Conservation (phyloP, 108 stramenopile genomes). For the Cylindrotheca closterium region DNA sequence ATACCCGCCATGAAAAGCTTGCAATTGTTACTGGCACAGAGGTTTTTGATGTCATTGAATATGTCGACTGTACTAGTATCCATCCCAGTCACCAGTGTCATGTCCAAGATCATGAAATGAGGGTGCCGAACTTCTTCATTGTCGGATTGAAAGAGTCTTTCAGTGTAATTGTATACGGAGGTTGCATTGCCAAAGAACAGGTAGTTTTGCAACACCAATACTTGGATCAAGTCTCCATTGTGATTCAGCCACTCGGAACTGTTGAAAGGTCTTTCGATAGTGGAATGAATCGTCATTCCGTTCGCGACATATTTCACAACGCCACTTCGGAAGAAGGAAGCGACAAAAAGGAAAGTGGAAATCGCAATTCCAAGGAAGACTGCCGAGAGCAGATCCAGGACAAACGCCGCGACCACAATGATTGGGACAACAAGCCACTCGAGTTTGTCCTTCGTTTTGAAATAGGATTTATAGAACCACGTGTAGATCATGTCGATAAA, state of each 20-base stretch:
- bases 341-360: slow-evolving; percentile 73
- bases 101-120: slow-evolving; percentile 58
- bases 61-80: slow-evolving; percentile 71
- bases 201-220: slow-evolving; percentile 63
- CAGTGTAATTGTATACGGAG: slow-evolving; percentile 48
- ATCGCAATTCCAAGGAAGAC: slow-evolving; percentile 50
- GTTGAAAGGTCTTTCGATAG: slow-evolving; percentile 48
- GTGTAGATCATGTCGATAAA: slow-evolving; percentile 51
- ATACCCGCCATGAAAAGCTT: slow-evolving; percentile 56
- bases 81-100: slow-evolving; percentile 71
- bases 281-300: slow-evolving; percentile 50
- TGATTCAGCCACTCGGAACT: slow-evolving; percentile 56
- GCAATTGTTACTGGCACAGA: slow-evolving; percentile 48
- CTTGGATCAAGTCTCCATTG: slow-evolving; percentile 61
- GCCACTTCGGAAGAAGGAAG: slow-evolving; percentile 54
- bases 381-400: slow-evolving; percentile 43
- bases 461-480: slow-evolving; percentile 60
- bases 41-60: slow-evolving; percentile 48
- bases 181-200: slow-evolving; percentile 72
- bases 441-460: slow-evolving; percentile 44
- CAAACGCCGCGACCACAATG: slow-evolving; percentile 49
- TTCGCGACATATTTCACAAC: slow-evolving; percentile 65
- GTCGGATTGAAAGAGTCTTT: slow-evolving; percentile 48
- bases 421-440: slow-evolving; percentile 32
- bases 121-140: slow-evolving; percentile 27